phyloP scores from a whole-genome alignment of 2,329 filamentous ascomycete genomes.

The Blumeria hordei region DNA sequence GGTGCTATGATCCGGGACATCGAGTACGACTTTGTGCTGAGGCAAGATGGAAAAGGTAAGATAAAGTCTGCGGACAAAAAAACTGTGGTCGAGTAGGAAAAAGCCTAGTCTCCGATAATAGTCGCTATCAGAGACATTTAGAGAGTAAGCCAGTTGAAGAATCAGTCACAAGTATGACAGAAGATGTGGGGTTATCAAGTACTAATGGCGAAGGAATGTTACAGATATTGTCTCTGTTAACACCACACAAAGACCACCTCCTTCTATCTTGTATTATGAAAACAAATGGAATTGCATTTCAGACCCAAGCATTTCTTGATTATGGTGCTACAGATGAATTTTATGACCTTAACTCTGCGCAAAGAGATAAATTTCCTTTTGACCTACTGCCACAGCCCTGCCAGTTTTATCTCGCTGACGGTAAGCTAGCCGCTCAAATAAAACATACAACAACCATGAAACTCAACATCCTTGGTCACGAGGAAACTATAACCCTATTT shows the following conservation, averaged over 20 bases:
- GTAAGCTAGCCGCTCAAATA: neutral
- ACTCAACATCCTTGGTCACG: neutral
- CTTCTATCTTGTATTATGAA: neutral
- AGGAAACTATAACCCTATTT: neutral
- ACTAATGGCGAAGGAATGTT: neutral
- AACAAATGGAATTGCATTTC: too few species aligned
- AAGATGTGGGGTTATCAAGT: neutral
- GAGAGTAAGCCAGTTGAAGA: neutral
- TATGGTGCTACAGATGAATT: neutral
- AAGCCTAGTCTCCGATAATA: neutral
- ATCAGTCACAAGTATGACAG: neutral
- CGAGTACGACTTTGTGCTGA: neutral
- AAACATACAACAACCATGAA: neutral
- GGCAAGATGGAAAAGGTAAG: neutral
- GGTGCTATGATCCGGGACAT: neutral
- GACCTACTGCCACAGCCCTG: neutral
- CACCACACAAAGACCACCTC: neutral
- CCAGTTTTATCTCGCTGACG: neutral
- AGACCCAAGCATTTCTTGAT: too few species aligned
- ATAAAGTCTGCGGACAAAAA: neutral
- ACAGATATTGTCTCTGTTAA: slow-evolving; percentile 1
- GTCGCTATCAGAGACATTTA: neutral
- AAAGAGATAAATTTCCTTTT: neutral
- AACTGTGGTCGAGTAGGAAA: neutral
- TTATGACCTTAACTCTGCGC: neutral